Base-by-base conservation (phyloP, 2,329 filamentous ascomycete species). In the Rachicladosporium sp. region DNA sequence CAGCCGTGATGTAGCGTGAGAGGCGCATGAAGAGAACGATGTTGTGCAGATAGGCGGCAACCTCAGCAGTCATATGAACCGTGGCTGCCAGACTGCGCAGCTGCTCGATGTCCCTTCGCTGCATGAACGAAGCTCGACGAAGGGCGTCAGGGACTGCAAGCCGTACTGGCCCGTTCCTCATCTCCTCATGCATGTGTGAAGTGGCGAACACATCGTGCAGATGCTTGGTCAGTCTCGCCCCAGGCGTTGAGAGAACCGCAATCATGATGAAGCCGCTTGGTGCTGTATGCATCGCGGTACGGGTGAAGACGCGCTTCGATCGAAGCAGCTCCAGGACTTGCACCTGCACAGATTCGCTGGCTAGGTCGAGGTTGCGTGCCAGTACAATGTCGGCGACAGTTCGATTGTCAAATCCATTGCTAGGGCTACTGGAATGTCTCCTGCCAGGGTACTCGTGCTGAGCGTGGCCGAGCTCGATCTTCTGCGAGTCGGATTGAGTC, bases 11-110 rank as follows among this genome's bases (percentile, higher is more conserved):
- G 36, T 85, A 88, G 38, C 89, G 80, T 60, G 93, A 88, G 58
- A 93, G 73, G 21, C 91, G 80, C 49, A 96, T 70, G 57, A 93
- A 95, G 3, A 87, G 76, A 37, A 89, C 67, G 30, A 96, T 76
- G 60, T 96, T 89, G 68, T 89, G 80, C 43, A 89, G 73, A 59
- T 96, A 96, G 33, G 84, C 77, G 42, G 76, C 69, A 2, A 95
- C 74, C 48, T 95, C 87, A 11, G 88, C 73, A 42, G 78, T 82
- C 19, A 87, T 66, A 31, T 69, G 72, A 10, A 82, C 76, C 2
- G 69, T 55, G 2, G 71, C 64, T 40, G 73, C 72, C 2, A 76
- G 66, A n/a, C 68, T 63, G 3, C 74, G 69, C 2, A 93, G 66
- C 4, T 66, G 62, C 10, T 71, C 66, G 29, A 93, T 71, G 31